Base-by-base conservation (phyloP, 352 stramenopile genomes). In the Pythium aristosporum region DNA sequence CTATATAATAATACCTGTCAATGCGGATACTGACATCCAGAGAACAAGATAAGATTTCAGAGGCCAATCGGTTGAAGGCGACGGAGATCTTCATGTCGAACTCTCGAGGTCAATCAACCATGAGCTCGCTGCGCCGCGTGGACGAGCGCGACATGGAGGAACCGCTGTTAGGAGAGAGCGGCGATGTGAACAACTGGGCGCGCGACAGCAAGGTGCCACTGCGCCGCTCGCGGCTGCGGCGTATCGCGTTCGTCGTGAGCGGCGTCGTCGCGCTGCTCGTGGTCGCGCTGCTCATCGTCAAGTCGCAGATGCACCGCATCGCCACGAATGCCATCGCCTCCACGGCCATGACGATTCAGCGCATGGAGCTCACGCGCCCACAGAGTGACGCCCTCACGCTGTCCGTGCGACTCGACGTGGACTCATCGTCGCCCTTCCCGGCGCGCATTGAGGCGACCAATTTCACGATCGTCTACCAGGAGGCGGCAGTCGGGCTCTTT, bases 341-440 rank as follows among this genome's bases (percentile, higher is more conserved):
- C 18, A 85, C 85, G 3, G 64, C 65, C 13, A 89, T 93, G 80
- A 63, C 67, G 44, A 80, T 91, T n/a, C 43, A 68, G 5, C 66
- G 50, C 39, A 88, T 93, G 85, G 71, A 75, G 55, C 71, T 93
- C 48, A 84, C 72, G 23, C 67, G 73, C 0, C 85, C 85, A 9
- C 46, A 59, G 5, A 18, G 34, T 7, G 48, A 59, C 8, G 66
- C 49, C 10, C 70, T 93, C 30, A 69, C 52, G 44, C 74, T 93
- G 12, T 71, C 80, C 46, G 69, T 93, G 41, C 64, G 68, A 63
- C 60, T 93, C 39, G 63, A 67, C 51, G 65, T 93, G 16, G 52
- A 64, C 28, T 87, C 80, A 25, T 47, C 67, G 23, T 91, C 82
- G n/a, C 34, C 69, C 9, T 89, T 91, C 49, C 56, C 71, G 2